Conservation (phyloP, 2,329 filamentous ascomycete genomes). For the Fusarium sp. region DNA sequence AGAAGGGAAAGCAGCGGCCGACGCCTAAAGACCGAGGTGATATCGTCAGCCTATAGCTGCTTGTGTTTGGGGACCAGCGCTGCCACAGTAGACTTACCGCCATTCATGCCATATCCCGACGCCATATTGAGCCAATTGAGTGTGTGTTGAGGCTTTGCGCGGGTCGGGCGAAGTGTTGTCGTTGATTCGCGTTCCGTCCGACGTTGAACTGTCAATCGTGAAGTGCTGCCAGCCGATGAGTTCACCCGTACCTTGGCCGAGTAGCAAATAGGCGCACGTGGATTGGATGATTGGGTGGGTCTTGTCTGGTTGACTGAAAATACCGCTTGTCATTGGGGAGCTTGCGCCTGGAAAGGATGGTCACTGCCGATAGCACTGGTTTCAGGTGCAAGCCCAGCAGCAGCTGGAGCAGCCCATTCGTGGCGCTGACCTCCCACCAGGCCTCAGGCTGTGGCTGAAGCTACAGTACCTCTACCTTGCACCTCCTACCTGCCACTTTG, state of each 20-base stretch:
- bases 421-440: slow-evolving; percentile 1
- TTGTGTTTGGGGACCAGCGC: background rate
- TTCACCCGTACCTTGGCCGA: slow-evolving; percentile 49
- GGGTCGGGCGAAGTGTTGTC: slow-evolving; percentile 41
- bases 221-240: slow-evolving; percentile 41
- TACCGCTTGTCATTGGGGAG: slow-evolving; percentile 7
- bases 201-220: slow-evolving; percentile 45
- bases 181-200: slow-evolving; percentile 45
- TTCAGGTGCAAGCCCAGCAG: background rate
- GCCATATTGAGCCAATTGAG: slow-evolving; percentile 71
- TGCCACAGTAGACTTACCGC: slow-evolving; percentile 70
- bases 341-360: background rate
- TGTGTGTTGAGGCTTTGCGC: slow-evolving; percentile 47
- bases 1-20: slow-evolving; percentile 96
- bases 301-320: slow-evolving; percentile 8
- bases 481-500: slow-evolving; percentile 32
- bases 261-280: slow-evolving; percentile 45
- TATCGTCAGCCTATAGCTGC: slow-evolving; percentile 43
- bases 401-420: background rate
- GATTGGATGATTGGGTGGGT: slow-evolving; percentile 42
- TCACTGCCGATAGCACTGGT: slow-evolving; percentile 9
- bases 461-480: background rate
- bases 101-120: slow-evolving; percentile 86
- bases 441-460: slow-evolving; percentile 22
- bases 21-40: slow-evolving; percentile 61